Evolutionary conservation across 1,284 basidiomycete species (phyloP), one percentile per base, ranked within the genome.

Genomic region (Entoloma clypeatum): DNA sequence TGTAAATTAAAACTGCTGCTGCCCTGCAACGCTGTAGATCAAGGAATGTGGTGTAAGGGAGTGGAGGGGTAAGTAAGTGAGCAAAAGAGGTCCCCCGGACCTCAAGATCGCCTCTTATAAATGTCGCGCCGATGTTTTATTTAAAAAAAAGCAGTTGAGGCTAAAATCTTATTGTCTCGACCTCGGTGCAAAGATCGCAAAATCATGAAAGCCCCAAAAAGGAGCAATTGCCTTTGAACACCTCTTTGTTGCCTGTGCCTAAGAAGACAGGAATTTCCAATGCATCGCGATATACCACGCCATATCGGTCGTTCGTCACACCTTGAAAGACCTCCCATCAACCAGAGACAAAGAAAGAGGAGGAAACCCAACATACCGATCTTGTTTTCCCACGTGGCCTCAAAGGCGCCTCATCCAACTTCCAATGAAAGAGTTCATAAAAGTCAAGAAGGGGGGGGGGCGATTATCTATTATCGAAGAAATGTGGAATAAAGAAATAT

Each of bases 21-120:
- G 60, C 39, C 54, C 60, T 48, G 60, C 60, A 60, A 57, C 57
- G 55, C 44, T 41, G 41, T 21, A 42, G 37, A 35, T 43, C 32
- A 44, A 49, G 43, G 43, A 47, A 31, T 36, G 44, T 43, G 41
- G 34, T 18, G 26, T 25, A 34, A 31, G 11, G 27, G 28, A 35
- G 21, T 26, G 28, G 31, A 39, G 29, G 11, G 16, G 32, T 31
- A 34, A 39, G 29, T 24, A 45, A 28, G 27, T 29, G 36, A 40
- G 44, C 44, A 49, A 44, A 45, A 36, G 41, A 27, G 44, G 46
- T 46, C 22, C 14, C 29, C 32, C 32, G 13, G 34, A 34, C 21
- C 19, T 38, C 19, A 37, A 45, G 32, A 45, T 16, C 36, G 30
- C 34, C 33, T 39, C 41, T 51, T 47, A 45, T 50, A 47, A 50